These are phyloP conservation scores for Rhizoclosmatium globosum DNA, from an alignment of 192 early-diverging fungal genomes.

Conservation along the genomic window DNA sequence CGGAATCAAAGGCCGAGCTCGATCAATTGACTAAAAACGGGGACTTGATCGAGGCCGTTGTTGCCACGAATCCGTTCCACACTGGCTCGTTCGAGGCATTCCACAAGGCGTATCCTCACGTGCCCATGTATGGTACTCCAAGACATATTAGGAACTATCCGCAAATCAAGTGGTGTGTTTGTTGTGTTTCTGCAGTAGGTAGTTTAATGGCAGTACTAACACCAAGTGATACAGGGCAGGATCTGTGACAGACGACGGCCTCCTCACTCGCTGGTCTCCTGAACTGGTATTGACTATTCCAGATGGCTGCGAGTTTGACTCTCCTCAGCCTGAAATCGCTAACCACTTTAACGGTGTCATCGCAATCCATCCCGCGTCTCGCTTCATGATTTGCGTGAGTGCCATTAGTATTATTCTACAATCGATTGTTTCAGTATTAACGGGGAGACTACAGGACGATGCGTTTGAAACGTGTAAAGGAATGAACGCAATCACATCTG, in stretches of 20 bases:
- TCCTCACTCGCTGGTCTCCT: slow-evolving; percentile 8
- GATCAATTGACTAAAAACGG: slow-evolving; percentile 35
- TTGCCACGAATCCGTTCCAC: slow-evolving; percentile 43
- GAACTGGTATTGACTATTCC: slow-evolving; percentile 32
- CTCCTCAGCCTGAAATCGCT: slow-evolving; percentile 17
- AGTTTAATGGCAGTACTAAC: neutral
- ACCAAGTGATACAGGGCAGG: slow-evolving; percentile 13
- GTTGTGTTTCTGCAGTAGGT: neutral
- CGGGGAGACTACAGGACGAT: slow-evolving; percentile 22
- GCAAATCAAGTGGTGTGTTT: slow-evolving; percentile 24
- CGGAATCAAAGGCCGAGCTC: slow-evolving; percentile 31
- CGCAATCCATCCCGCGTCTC: slow-evolving; percentile 16
- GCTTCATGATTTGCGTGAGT: slow-evolving; percentile 5
- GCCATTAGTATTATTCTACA: neutral
- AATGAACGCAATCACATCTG: neutral
- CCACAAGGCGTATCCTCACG: slow-evolving; percentile 29
- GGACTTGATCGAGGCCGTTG: slow-evolving; percentile 39
- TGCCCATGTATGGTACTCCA: slow-evolving; percentile 39
- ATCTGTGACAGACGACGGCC: slow-evolving; percentile 7
- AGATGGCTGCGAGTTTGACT: slow-evolving; percentile 30
- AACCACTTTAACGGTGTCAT: slow-evolving; percentile 39
- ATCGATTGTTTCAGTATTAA: neutral
- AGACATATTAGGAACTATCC: slow-evolving; percentile 28
- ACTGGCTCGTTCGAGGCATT: slow-evolving; percentile 32
- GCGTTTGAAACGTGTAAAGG: slow-evolving; percentile 13